Percentiles rank a stretch among this genome's conserved stretches.
Conservation (phyloP, 768 basidiomycete genomes). For the Amyloporia xantha region DNA sequence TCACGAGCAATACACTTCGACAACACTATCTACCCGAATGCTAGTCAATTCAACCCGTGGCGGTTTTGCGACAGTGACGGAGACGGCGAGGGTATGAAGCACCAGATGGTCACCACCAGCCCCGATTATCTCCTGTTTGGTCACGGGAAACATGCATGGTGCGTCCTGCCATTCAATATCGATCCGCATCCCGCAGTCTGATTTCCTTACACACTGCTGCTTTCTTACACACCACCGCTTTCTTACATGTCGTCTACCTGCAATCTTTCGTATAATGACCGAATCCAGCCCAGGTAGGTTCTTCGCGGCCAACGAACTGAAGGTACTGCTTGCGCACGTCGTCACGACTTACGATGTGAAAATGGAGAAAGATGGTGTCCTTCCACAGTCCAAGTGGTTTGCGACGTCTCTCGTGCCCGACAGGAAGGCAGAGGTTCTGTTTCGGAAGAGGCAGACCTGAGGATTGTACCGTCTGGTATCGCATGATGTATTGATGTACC, state of each 20-base stretch:
- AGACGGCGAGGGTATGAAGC: constrained; percentile 7
- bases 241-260: too few species aligned
- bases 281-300: constrained; percentile 8
- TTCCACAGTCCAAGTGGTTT: constrained; percentile 11
- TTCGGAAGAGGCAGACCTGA: constrained; percentile 12
- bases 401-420: constrained; percentile 13
- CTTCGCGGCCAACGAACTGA: constrained; percentile 9
- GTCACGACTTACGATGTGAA: constrained; percentile 9
- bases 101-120: constrained; percentile 13
- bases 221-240: too few species aligned
- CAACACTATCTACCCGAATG: constrained; percentile 17
- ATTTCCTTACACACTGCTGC: too few species aligned
- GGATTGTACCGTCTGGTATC: too few species aligned
- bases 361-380: constrained; percentile 2
- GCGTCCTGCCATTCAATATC: not conserved
- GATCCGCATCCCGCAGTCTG: too few species aligned
- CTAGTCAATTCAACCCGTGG: constrained; percentile 19
- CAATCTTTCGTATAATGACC: too few species aligned
- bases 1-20: constrained; percentile 16
- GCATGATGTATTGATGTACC: too few species aligned
- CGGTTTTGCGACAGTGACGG: constrained; percentile 15
- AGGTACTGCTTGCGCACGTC: constrained; percentile 8
- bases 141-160: constrained; percentile 18
- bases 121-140: constrained; percentile 14
- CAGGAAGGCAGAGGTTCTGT: constrained; percentile 14